Conservation (phyloP, 371 early-diverging fungal species). For the Mucor circinelloides region DNA sequence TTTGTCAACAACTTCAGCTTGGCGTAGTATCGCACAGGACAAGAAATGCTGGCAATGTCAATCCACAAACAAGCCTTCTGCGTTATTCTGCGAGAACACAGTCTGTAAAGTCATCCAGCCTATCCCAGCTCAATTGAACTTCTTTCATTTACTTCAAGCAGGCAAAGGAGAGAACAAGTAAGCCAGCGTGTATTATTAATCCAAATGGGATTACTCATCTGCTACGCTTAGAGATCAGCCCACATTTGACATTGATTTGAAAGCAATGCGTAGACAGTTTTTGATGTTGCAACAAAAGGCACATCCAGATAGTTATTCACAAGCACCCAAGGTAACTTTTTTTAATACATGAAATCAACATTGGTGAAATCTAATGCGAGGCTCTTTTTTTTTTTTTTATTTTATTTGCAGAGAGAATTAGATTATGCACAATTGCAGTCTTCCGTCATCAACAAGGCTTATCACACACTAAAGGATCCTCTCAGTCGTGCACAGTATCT, state of each 20-base stretch:
- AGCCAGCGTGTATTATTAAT: neutral
- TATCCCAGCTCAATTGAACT: constrained; percentile 60
- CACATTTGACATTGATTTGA: constrained; percentile 71
- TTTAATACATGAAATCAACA: constrained; percentile 8
- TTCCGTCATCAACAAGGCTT: constrained; percentile 85
- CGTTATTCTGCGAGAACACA: constrained; percentile 56
- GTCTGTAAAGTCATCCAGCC: constrained; percentile 75
- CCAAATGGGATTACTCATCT: neutral
- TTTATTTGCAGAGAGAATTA: constrained; percentile 61
- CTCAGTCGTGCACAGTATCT: constrained; percentile 82
- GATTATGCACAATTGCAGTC: constrained; percentile 79
- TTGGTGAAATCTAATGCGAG: neutral
- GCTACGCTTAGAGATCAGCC: constrained; percentile 41
- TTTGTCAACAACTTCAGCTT: constrained; percentile 7
- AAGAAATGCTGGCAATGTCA: constrained; percentile 58
- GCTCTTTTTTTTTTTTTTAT: too few relatives aligned
- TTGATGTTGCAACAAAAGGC: constrained; percentile 78
- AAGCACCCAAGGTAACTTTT: constrained; percentile 59
- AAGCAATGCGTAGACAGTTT: constrained; percentile 65
- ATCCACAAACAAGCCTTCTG: constrained; percentile 40
- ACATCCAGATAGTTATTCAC: constrained; percentile 86
- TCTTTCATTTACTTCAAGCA: constrained; percentile 62
- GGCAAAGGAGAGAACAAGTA: constrained; percentile 33
- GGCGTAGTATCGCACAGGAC: constrained; percentile 16
- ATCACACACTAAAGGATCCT: constrained; percentile 78